A percentile compares a stretch with the other conserved stretches of the same genome.
phyloP scores from a whole-genome alignment of 2,329 filamentous ascomycete species.

The Penicillium hesseltinei region DNA sequence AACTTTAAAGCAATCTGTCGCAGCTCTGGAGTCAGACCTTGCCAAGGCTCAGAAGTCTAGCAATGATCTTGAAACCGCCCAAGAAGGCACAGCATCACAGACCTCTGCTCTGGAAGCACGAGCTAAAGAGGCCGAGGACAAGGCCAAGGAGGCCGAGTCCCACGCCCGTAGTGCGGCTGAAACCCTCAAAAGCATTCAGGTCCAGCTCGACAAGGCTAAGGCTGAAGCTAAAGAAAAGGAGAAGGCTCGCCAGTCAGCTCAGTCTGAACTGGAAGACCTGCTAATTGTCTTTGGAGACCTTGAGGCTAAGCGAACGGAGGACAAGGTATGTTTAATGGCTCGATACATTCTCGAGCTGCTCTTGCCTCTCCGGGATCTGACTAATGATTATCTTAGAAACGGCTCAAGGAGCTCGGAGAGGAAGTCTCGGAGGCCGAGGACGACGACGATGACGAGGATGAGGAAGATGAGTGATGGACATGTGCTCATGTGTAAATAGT shows the following conservation, averaged over 20 bases:
- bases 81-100: constrained; percentile 51
- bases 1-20: constrained; percentile 58
- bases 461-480: constrained; percentile 49
- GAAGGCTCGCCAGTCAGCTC: constrained; percentile 61
- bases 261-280: constrained; percentile 75
- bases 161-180: constrained; percentile 47
- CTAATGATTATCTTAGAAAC: constrained; percentile 50
- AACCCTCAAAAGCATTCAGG: constrained; percentile 52
- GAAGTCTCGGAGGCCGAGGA: constrained; percentile 75
- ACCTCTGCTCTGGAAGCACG: constrained; percentile 50
- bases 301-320: constrained; percentile 71
- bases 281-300: constrained; percentile 77
- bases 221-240: constrained; percentile 51
- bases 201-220: constrained; percentile 34
- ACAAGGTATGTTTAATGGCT: constrained; percentile 60
- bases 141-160: constrained; percentile 34
- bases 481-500: constrained; percentile 15
- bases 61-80: constrained; percentile 59
- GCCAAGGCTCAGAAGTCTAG: constrained; percentile 50
- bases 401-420: constrained; percentile 65
- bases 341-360: background rate
- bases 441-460: constrained; percentile 59
- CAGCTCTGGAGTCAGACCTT: constrained; percentile 53
- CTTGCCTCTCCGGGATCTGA: background rate
- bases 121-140: constrained; percentile 41